Evolutionary conservation across 495 filamentous ascomycete genomes (phyloP), one percentile per base, ranked within the genome.

Genomic region (Penicillium longicatenatum): DNA sequence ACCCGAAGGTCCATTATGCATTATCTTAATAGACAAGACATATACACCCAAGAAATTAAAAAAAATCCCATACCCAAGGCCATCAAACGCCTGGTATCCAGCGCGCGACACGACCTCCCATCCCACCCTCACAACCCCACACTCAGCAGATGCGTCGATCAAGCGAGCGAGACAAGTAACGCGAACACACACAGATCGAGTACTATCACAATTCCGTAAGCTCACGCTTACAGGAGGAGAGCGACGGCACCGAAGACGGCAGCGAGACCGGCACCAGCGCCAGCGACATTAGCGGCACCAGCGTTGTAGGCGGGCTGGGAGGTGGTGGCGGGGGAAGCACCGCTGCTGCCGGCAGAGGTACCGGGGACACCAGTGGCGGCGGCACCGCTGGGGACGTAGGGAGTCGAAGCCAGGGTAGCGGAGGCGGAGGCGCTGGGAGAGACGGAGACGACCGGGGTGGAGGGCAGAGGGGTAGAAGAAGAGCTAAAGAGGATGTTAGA

Each of bases 201-300:
- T 48, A 26, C 22, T 21, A 22, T 52, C 30, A 52, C 19, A 42
- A 44, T 42, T 19, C 5, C 22, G 16, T 11, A 51, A 30, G 39
- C 57, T 64, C 19, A 57, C 31, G 43, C 48, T 79, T 93, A 93
- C 80, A 92, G 84, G 68, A 89, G 67, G 75, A 85, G 82, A 68
- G 87, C 90, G 66, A 83, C 87, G 63, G 86, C 69, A 75, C 86
- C 91, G 76, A 92, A 82, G 66, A 92, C 76, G 76, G 82, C 87
- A 64, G 86, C 89, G 59, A 92, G 84, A 73, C 79, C 86, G 64
- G 82, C 87, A 65, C 86, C 87, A 55, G 86, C 86, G 64, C 88
- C 73, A 68, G 69, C 73, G 41, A 69, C 73, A 64, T 83, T 75
- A 31, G 67, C 61, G 59, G 74, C 71, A 71, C 70, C 92, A 43